phyloP scores from a whole-genome alignment of 441 rosid species.

The Sinapis alba region DNA sequence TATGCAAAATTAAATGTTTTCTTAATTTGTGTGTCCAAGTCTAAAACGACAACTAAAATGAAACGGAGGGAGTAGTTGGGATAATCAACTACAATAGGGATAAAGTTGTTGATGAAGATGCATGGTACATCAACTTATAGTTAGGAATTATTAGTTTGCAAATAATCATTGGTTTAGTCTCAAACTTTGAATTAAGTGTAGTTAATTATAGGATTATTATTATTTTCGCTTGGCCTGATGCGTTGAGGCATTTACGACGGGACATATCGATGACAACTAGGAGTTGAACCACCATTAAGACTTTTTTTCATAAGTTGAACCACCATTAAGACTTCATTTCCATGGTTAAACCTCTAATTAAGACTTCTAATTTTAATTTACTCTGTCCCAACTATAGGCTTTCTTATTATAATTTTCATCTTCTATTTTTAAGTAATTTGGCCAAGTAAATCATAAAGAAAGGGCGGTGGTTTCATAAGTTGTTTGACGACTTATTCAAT shows the following conservation, averaged over 20 bases:
- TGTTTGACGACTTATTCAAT: background rate
- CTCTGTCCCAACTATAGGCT: background rate
- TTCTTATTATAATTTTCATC: background rate
- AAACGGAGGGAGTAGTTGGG: too few species aligned
- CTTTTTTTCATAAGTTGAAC: conserved; percentile 27
- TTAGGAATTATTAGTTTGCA: conserved; percentile 3
- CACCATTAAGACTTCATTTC: conserved; percentile 16
- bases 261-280: conserved; percentile 28
- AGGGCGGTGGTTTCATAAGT: conserved; percentile 19
- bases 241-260: conserved; percentile 31
- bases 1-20: too few species aligned
- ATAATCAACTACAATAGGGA: background rate
- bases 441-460: conserved; percentile 1
- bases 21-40: too few species aligned
- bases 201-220: background rate
- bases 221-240: conserved; percentile 19
- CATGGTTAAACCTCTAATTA: conserved; percentile 20
- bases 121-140: conserved; percentile 28
- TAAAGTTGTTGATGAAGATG: background rate
- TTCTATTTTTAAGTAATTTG: background rate
- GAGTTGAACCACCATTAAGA: conserved; percentile 33
- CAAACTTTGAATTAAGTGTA: background rate
- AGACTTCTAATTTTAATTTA: background rate
- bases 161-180: conserved; percentile 1
- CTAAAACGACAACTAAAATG: too few species aligned